Evolutionary conservation across 192 early-diverging fungal species (phyloP).

Genomic region (Mortierella hygrophila): DNA sequence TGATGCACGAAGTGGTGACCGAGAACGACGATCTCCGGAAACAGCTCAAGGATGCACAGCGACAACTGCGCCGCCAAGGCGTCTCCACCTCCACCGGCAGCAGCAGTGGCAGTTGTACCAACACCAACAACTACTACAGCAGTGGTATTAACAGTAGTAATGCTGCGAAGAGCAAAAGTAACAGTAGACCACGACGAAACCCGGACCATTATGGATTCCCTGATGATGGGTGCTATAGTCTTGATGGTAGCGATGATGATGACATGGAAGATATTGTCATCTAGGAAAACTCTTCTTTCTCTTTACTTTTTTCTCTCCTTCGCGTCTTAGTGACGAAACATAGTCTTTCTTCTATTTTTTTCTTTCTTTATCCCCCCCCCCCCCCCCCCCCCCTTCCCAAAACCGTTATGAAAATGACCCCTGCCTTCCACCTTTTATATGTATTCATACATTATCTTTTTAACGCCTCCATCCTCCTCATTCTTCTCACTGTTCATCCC

Average conservation of each 20-base stretch:
- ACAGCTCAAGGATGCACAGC: slow-evolving; percentile 21
- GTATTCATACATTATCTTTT: neutral
- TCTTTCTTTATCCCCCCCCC: neutral
- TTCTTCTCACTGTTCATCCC: neutral
- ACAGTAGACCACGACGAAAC: neutral
- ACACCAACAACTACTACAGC: neutral
- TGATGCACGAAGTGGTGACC: slow-evolving; percentile 53
- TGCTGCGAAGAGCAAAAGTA: neutral
- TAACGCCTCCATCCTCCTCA: neutral
- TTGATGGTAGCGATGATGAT: slow-evolving; percentile 35
- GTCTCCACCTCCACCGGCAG: neutral
- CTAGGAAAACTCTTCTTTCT: neutral
- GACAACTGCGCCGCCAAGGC: slow-evolving; percentile 15
- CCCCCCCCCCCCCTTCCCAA: too few relatives aligned
- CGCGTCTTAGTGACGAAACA: neutral
- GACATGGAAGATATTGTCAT: slow-evolving; percentile 43
- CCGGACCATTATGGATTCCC: slow-evolving; percentile 18
- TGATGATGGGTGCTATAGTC: slow-evolving; percentile 9
- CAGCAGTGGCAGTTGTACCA: neutral
- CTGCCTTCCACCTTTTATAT: neutral
- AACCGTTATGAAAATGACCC: slow-evolving; percentile 2
- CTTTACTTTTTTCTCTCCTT: neutral
- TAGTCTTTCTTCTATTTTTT: neutral
- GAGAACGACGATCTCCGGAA: slow-evolving; percentile 44
- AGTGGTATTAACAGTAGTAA: neutral